Evolutionary conservation across 768 basidiomycete genomes (phyloP).

Genomic region (Podaxis sp.): DNA sequence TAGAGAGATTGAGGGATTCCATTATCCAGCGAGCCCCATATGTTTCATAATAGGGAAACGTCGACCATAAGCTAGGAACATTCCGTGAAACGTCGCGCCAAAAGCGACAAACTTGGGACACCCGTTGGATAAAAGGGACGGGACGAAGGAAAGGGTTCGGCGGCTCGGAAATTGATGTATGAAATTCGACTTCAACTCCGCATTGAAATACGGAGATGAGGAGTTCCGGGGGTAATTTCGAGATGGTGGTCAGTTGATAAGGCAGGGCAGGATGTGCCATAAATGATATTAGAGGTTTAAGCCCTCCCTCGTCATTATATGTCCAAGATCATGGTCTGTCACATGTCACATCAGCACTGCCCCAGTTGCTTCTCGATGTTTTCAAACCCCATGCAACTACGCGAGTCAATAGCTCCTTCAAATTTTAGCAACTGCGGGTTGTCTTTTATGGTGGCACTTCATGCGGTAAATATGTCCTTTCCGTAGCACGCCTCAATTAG

Average conservation of each 20-base stretch:
- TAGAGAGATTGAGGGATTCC: neutral
- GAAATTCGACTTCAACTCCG: neutral
- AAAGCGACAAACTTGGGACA: slow-evolving; percentile 4
- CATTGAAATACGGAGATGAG: slow-evolving; percentile 1
- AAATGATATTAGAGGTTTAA: neutral
- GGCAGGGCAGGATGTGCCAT: neutral
- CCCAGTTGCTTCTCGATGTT: too few species aligned
- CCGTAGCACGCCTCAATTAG: neutral
- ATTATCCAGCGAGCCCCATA: neutral
- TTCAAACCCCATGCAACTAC: too few species aligned
- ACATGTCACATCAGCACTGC: neutral
- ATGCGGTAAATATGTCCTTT: too few species aligned
- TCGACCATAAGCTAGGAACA: neutral
- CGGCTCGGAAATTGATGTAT: neutral
- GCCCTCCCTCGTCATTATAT: neutral
- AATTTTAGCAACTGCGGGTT: too few species aligned
- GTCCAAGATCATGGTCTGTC: neutral
- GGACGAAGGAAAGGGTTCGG: slow-evolving; percentile 1
- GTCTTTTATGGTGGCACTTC: too few species aligned
- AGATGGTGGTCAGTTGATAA: neutral
- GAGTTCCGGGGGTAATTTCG: slow-evolving; percentile 2
- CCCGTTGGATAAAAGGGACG: neutral
- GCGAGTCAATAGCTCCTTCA: too few species aligned
- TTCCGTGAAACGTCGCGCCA: neutral
- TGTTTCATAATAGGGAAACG: neutral